Evolutionary conservation across 768 basidiomycete genomes (phyloP).

Genomic region (Boletus patriciae): DNA sequence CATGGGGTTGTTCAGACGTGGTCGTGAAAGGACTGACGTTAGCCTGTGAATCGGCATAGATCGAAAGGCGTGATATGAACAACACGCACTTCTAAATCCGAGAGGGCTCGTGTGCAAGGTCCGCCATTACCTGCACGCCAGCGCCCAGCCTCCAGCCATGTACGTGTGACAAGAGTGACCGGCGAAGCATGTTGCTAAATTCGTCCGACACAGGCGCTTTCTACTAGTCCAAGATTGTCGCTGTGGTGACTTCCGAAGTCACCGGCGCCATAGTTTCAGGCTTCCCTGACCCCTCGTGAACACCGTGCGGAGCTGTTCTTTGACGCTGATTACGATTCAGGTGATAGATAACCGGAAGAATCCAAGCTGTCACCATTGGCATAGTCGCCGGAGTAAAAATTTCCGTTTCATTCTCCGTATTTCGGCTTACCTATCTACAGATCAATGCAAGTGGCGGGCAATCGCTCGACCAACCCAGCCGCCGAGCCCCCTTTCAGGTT

Average conservation of each 20-base stretch:
- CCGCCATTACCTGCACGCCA: slow-evolving; percentile 6
- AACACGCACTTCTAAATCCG: slow-evolving; percentile 4
- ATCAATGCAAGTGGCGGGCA: background rate
- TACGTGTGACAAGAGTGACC: background rate
- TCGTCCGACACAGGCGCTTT: slow-evolving; percentile 9
- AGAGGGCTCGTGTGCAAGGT: slow-evolving; percentile 8
- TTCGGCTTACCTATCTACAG: background rate
- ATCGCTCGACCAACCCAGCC: background rate
- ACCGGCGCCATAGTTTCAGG: slow-evolving; percentile 18
- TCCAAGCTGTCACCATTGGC: background rate
- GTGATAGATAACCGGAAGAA: slow-evolving; percentile 17
- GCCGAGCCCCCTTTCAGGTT: slow-evolving; percentile 5
- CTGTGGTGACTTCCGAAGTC: slow-evolving; percentile 21
- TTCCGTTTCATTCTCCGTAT: slow-evolving; percentile 3
- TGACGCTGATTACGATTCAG: background rate
- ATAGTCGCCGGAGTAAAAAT: slow-evolving; percentile 9
- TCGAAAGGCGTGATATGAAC: slow-evolving; percentile 13
- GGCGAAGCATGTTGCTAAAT: slow-evolving; percentile 13
- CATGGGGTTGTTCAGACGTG: slow-evolving; percentile 3
- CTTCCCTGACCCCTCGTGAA: slow-evolving; percentile 10
- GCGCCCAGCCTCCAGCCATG: background rate
- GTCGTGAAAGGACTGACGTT: slow-evolving; percentile 6
- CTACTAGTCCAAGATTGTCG: slow-evolving; percentile 9
- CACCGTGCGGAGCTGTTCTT: slow-evolving; percentile 12
- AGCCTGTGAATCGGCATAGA: background rate